Evolutionary conservation across 2,329 filamentous ascomycete species (phyloP).

Genomic region (Phialophora verrucosa): DNA sequence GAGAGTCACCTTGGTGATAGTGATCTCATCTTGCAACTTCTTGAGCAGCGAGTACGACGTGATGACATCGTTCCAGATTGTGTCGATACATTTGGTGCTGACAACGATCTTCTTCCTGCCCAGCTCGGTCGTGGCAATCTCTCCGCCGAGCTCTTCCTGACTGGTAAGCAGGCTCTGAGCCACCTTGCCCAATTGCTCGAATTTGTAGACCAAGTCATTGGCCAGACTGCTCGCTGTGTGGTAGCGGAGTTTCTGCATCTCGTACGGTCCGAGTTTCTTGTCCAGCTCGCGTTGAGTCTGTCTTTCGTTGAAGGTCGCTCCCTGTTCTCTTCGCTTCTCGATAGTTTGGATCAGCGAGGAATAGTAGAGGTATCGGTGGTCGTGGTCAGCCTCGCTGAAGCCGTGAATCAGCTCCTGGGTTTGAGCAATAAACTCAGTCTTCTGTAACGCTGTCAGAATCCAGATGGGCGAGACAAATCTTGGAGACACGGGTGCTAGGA

Average conservation of each 20-base stretch:
- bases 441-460: conserved; percentile 5
- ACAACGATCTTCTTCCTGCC: conserved; percentile 23
- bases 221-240: conserved; percentile 1
- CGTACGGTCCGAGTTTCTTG: not conserved
- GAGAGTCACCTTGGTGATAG: not conserved
- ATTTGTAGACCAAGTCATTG: conserved; percentile 15
- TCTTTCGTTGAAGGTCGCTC: not conserved
- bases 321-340: not conserved
- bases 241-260: conserved; percentile 4
- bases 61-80: conserved; percentile 23
- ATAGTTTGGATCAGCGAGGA: not conserved
- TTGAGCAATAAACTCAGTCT: conserved; percentile 7
- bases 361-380: conserved; percentile 10
- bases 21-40: conserved; percentile 5
- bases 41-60: conserved; percentile 6
- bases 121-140: conserved; percentile 1
- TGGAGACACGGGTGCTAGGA: not conserved
- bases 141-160: conserved; percentile 19
- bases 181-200: conserved; percentile 24
- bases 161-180: conserved; percentile 12
- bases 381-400: not conserved
- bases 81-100: conserved; percentile 25
- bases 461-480: not conserved
- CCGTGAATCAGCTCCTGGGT: not conserved
- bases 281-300: not conserved